Percentiles rank a stretch among this genome's conserved stretches.
phyloP scores from a whole-genome alignment of 306 rosid species.

The Betula pendula region DNA sequence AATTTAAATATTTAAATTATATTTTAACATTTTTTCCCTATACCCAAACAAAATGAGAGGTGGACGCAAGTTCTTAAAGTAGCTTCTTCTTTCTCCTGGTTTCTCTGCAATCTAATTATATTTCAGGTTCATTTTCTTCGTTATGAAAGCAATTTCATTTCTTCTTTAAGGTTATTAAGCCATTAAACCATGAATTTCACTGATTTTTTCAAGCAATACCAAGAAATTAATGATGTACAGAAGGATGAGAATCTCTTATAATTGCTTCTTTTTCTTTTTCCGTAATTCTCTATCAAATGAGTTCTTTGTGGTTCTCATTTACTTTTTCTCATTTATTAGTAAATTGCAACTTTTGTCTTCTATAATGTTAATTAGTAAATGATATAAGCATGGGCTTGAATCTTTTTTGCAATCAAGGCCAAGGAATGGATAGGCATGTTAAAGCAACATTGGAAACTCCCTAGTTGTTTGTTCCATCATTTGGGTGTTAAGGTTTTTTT shows the following conservation, averaged over 20 bases:
- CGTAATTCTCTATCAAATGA: neutral
- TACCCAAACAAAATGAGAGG: neutral
- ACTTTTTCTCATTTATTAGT: neutral
- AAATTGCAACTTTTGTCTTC: neutral
- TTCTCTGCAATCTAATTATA: neutral
- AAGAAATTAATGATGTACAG: neutral
- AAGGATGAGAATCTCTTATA: neutral
- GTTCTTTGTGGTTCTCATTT: too few relatives aligned
- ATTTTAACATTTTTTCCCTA: too few relatives aligned
- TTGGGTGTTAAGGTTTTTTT: too few relatives aligned
- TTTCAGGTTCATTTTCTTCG: neutral
- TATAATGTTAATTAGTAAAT: too few relatives aligned
- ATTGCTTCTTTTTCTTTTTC: neutral
- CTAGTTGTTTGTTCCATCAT: too few relatives aligned
- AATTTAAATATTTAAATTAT: too few relatives aligned
- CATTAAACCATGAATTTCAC: neutral
- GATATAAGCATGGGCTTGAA: too few relatives aligned
- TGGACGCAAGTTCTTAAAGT: neutral
- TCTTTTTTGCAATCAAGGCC: too few relatives aligned
- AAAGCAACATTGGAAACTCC: too few relatives aligned
- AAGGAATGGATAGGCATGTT: too few relatives aligned
- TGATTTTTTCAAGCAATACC: neutral
- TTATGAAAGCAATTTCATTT: neutral
- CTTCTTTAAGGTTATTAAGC: neutral
- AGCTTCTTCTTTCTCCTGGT: neutral